phyloP scores from a whole-genome alignment of 139 green algal genomes.

The Choricystis sp. region DNA sequence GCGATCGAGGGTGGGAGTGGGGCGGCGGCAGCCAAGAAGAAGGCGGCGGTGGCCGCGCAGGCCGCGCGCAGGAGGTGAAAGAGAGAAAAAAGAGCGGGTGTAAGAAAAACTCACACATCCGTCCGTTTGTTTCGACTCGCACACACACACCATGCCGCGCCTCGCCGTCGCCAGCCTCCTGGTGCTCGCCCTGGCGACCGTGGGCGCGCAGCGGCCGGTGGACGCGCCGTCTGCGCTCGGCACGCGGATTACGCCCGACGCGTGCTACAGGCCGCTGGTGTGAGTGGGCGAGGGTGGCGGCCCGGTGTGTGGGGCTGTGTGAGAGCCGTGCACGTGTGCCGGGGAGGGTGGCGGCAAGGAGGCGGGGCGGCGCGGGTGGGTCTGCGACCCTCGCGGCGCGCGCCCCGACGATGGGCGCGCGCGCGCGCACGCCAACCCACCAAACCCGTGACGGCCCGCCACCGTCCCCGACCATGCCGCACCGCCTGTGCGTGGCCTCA shows the following conservation, averaged over 20 bases:
- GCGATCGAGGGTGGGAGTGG: background rate
- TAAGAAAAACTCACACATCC: too few relatives aligned
- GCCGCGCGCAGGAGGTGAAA: background rate
- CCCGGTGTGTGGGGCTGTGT: background rate
- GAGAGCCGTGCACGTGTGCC: background rate
- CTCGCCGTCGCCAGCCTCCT: too few relatives aligned
- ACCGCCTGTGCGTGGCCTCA: background rate
- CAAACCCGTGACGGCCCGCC: too few relatives aligned
- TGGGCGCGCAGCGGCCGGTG: background rate
- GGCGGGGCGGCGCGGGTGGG: too few relatives aligned
- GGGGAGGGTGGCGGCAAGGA: too few relatives aligned
- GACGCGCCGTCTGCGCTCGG: background rate
- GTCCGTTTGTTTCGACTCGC: too few relatives aligned
- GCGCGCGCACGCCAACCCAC: too few relatives aligned
- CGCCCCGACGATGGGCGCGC: too few relatives aligned
- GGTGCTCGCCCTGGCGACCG: too few relatives aligned
- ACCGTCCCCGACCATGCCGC: too few relatives aligned
- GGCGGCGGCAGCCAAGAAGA: background rate
- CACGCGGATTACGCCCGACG: conserved; percentile 1
- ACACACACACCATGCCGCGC: too few relatives aligned
- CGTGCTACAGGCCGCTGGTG: background rate
- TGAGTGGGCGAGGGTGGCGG: background rate
- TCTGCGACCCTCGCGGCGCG: too few relatives aligned
- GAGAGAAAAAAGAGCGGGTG: background rate
- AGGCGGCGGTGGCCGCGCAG: background rate